phyloP scores from a whole-genome alignment of 805 yeast genomes.

The Martiniozyma abietophila region DNA sequence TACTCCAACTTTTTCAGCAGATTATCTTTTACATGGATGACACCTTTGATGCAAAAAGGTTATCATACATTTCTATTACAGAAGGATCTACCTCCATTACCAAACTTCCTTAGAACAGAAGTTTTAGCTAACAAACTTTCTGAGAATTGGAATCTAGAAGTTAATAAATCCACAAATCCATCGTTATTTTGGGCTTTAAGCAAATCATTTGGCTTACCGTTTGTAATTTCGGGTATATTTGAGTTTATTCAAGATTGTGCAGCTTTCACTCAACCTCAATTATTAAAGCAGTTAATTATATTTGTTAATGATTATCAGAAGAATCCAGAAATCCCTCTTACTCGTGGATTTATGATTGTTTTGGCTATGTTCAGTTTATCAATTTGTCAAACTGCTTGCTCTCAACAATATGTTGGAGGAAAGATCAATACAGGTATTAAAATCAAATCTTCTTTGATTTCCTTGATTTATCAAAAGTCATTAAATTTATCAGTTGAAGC shows the following conservation, averaged over 20 bases:
- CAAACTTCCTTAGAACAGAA: constrained; percentile 51
- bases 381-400: constrained; percentile 60
- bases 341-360: constrained; percentile 70
- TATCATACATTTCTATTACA: constrained; percentile 34
- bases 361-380: constrained; percentile 67
- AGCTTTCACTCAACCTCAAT: constrained; percentile 82
- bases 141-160: constrained; percentile 52
- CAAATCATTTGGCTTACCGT: constrained; percentile 69
- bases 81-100: constrained; percentile 72
- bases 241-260: constrained; percentile 68
- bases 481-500: constrained; percentile 64
- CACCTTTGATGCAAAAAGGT: constrained; percentile 46
- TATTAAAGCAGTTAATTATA: constrained; percentile 55
- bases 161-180: constrained; percentile 23
- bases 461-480: constrained; percentile 61
- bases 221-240: constrained; percentile 60
- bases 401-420: constrained; percentile 73
- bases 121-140: constrained; percentile 41
- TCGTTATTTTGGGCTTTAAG: constrained; percentile 38
- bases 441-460: constrained; percentile 58
- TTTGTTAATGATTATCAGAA: constrained; percentile 46
- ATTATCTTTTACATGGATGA: constrained; percentile 52
- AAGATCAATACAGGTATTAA: constrained; percentile 71
- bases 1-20: constrained; percentile 42
- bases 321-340: constrained; percentile 45